These are phyloP conservation scores for Penicillium sp. DNA, from an alignment of 2,329 filamentous ascomycete species.

Conservation along the genomic window DNA sequence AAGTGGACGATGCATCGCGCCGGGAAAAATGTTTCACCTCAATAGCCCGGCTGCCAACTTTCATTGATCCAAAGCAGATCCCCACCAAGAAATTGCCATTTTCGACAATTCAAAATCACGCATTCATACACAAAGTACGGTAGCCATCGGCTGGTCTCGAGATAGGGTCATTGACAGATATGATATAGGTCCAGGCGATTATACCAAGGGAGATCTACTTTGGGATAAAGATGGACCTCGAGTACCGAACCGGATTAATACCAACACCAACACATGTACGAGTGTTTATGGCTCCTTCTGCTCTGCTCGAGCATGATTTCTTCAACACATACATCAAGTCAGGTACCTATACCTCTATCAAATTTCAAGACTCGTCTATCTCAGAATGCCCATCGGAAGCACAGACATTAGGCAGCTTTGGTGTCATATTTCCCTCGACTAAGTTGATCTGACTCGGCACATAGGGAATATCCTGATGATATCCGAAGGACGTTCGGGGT, in stretches of 20 bases:
- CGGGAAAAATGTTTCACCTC: constrained; percentile 68
- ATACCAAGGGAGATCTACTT: constrained; percentile 62
- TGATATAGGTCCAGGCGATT: constrained; percentile 59
- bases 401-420: not conserved
- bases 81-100: constrained; percentile 75
- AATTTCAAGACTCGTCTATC: not conserved
- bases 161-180: constrained; percentile 28
- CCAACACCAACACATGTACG: constrained; percentile 56
- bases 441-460: constrained; percentile 1
- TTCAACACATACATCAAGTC: constrained; percentile 81
- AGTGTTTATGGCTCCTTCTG: constrained; percentile 67
- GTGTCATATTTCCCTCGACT: not conserved
- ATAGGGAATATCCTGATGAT: constrained; percentile 77
- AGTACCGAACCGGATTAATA: constrained; percentile 39
- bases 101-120: constrained; percentile 60
- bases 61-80: constrained; percentile 66
- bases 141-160: not conserved
- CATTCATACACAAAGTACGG: constrained; percentile 65
- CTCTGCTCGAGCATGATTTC: constrained; percentile 70
- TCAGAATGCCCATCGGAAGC: not conserved
- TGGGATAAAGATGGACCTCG: constrained; percentile 53
- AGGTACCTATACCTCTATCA: constrained; percentile 49
- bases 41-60: constrained; percentile 61
- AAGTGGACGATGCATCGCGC: constrained; percentile 38
- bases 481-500: constrained; percentile 67